Evolutionary conservation across 2,329 filamentous ascomycete species (phyloP).

Genomic region (Trichoderma afroharzianum): DNA sequence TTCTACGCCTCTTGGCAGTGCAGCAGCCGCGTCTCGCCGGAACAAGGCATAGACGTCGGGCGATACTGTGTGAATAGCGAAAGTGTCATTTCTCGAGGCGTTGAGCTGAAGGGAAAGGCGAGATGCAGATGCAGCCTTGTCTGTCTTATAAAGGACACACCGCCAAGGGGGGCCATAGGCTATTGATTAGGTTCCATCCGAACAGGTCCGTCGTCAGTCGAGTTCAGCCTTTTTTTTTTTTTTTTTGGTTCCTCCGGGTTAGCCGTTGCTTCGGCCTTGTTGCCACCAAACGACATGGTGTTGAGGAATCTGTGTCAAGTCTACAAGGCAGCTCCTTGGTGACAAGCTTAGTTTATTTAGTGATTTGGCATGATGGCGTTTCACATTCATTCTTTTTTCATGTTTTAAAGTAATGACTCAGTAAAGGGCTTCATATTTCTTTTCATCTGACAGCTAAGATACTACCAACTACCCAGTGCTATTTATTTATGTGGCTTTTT

Average conservation of each 20-base stretch:
- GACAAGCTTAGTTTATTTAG: background rate
- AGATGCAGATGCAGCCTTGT: background rate
- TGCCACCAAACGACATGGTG: background rate
- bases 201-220: background rate
- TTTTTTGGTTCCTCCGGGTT: background rate
- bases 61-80: slow-evolving; percentile 10
- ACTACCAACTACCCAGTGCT: background rate
- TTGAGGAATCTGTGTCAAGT: background rate
- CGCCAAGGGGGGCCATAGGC: background rate
- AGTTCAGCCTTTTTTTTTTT: background rate
- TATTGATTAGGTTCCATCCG: background rate
- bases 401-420: background rate
- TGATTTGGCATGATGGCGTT: background rate
- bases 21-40: background rate
- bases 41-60: background rate
- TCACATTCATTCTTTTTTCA: too few relatives aligned
- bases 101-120: background rate
- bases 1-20: background rate
- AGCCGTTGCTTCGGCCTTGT: background rate
- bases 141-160: background rate
- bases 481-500: background rate
- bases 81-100: background rate
- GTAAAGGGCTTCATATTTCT: background rate
- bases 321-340: background rate
- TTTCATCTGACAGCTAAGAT: background rate